Evolutionary conservation across 768 basidiomycete species (phyloP).

Genomic region (Boletus patriciae): DNA sequence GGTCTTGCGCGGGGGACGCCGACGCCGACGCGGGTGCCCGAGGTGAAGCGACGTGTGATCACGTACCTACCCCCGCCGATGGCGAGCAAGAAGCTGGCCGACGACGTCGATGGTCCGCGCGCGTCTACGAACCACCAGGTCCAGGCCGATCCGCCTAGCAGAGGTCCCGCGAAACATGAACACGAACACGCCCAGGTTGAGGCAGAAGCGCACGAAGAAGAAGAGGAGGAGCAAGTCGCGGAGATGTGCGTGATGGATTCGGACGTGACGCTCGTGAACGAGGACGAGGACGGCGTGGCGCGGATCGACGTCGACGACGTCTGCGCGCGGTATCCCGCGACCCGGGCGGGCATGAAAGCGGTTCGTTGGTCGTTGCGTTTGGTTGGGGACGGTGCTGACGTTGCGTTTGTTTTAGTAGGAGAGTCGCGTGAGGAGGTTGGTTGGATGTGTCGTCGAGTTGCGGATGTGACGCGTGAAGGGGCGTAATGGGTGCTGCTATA

Average conservation of each 20-base stretch:
- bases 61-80: conserved; percentile 32
- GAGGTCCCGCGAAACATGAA: neutral
- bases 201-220: neutral
- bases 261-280: conserved; percentile 31
- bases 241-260: conserved; percentile 20
- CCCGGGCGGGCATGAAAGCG: conserved; percentile 23
- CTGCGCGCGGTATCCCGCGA: conserved; percentile 17
- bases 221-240: neutral
- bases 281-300: conserved; percentile 15
- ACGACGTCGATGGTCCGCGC: neutral
- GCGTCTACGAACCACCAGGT: neutral
- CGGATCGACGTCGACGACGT: conserved; percentile 21
- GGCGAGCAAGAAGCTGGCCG: neutral
- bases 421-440: conserved; percentile 6
- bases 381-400: neutral
- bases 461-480: conserved; percentile 2
- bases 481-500: too few relatives aligned
- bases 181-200: neutral
- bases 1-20: neutral
- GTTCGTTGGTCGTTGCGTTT: conserved; percentile 14
- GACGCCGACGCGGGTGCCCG: neutral
- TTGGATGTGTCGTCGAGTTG: conserved; percentile 19
- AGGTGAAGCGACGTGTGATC: conserved; percentile 24
- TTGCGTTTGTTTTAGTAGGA: conserved; percentile 10
- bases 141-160: neutral